phyloP scores from a whole-genome alignment of 441 rosid species.

The Theobroma grandiflorum region DNA sequence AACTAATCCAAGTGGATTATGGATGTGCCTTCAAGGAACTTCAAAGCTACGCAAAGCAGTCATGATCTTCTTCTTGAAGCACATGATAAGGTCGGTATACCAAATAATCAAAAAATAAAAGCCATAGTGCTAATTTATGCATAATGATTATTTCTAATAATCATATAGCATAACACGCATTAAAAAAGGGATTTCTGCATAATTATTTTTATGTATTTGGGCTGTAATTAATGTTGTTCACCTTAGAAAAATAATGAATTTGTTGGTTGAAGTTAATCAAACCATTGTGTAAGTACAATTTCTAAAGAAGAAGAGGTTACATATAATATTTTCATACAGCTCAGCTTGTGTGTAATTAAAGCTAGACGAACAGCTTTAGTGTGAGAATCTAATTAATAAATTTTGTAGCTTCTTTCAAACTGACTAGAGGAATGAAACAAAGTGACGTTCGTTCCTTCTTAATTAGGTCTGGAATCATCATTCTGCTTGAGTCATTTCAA shows the following conservation, averaged over 20 bases:
- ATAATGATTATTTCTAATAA: neutral
- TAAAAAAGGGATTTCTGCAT: neutral
- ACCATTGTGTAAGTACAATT: neutral
- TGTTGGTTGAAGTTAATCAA: neutral
- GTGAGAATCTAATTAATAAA: constrained; percentile 5
- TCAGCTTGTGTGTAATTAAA: constrained; percentile 5
- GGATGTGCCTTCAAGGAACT: neutral
- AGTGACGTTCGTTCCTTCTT: neutral
- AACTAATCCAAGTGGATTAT: neutral
- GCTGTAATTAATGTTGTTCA: neutral
- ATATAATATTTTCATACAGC: neutral
- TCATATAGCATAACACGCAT: neutral
- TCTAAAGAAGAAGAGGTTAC: too few relatives aligned
- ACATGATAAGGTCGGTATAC: neutral
- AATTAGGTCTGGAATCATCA: neutral
- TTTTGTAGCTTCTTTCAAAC: neutral
- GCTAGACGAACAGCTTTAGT: neutral
- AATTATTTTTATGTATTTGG: neutral
- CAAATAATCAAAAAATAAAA: neutral
- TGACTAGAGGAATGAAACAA: neutral
- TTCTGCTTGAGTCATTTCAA: neutral
- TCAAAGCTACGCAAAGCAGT: neutral
- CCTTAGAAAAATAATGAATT: neutral
- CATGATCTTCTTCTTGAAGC: neutral
- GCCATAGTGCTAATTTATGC: neutral